Base-by-base conservation (phyloP, 164 flowering plant genomes). In the Santalum album region DNA sequence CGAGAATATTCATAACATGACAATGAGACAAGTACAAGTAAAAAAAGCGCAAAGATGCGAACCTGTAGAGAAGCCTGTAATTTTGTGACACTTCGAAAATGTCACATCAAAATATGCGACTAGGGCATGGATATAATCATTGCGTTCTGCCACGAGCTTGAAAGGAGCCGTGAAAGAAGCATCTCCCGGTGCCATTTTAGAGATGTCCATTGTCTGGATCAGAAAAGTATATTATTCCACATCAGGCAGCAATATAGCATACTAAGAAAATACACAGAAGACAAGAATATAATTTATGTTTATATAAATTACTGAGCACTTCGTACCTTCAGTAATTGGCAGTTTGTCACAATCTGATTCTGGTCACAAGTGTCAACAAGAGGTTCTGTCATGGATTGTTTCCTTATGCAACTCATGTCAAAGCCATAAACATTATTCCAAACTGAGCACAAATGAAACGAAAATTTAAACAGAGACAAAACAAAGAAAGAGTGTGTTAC, bases 31-130 rank as follows among this genome's bases (percentile, higher is more conserved):
- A 29, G 6, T 29, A 29, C 9, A 29, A 29, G 34, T 29, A 29
- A 6, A 12, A 18, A 49, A 21, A 40, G 19, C 15, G 25, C 11
- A 59, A 27, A 49, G 63, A 56, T 32, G 50, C n/a, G 11, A 46
- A 92, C 99, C 96, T 72, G 99, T 92, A 6, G 99, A 92, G 77
- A 92, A 92, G 62, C 99, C 97, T 64, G 63, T 77, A 58, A 77
- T 47, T 56, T 92, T 92, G 54, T 92, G 99, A 57, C 96, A 89
- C 69, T 80, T 79, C 10, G 96, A 85, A 62, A 92, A 92, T 40
- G 96, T 70, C 12, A 92, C 99, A 65, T 92, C 97, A 68, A 89
- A 92, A 54, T 89, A 92, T 43, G 99, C 99, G 5, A 92, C 96
- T 40, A 92, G 86, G 49, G 99, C 99, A 70, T 92, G 99, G 57